Evolutionary conservation across 371 early-diverging fungal genomes (phyloP), one percentile per base, ranked within the genome.

Genomic region (Quaeritorhiza haematococci): DNA sequence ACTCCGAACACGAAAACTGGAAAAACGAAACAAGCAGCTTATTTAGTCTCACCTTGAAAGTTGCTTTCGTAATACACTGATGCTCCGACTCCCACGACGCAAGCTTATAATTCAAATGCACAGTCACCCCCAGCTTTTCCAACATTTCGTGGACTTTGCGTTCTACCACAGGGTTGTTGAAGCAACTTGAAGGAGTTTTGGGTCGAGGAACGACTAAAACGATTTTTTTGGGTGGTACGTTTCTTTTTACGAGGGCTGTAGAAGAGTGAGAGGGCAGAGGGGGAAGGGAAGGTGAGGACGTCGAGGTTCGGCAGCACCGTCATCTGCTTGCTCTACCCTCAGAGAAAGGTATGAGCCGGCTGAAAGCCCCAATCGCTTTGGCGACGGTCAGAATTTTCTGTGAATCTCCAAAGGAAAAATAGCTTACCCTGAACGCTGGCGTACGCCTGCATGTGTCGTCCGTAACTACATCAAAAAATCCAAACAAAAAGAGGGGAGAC

Each of bases 381-480:
- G n/a, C n/a, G n/a, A n/a, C n/a, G n/a, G n/a, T n/a, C n/a, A n/a
- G n/a, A n/a, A n/a, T n/a, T n/a, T n/a, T n/a, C n/a, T n/a, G n/a
- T n/a, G n/a, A n/a, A n/a, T n/a, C n/a, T n/a, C n/a, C n/a, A n/a
- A n/a, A n/a, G n/a, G n/a, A n/a, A n/a, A 1, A 35, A 35, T 13
- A 7, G 43, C 62, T 55, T 59, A 64, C 72, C 52, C 42, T 69
- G 42, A 17, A 71, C 28, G 10, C 70, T 62, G 8, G 67, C 59
- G 58, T 59, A 71, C 10, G 75, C 71, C 58, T 77, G 73, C 19
- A 77, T 23, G 41, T 68, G 62, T 2, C 69, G 58, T 2, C 78
- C 78, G 45, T 71, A 77, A 1, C 73, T 73, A 27, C 30, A 7
- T 33, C 42, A 29, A n/a, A n/a, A n/a, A n/a, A n/a, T n/a, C n/a